Conservation (phyloP, 1,284 basidiomycete species). For the Moniliella sp. region DNA sequence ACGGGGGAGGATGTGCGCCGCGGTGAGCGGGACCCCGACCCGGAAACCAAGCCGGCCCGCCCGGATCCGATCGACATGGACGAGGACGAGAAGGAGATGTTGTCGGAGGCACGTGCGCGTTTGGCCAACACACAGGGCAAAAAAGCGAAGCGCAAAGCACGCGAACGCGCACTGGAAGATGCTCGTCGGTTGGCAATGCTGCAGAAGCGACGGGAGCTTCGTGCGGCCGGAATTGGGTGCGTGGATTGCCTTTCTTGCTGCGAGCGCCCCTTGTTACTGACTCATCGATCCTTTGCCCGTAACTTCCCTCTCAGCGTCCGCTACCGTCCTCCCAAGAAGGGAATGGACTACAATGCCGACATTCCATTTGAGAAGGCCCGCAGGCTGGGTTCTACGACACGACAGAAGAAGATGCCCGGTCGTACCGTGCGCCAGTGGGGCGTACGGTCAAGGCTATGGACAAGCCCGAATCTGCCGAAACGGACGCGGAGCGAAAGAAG, state of each 20-base stretch:
- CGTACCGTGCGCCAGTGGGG: conserved; percentile 67
- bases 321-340: conserved; percentile 60
- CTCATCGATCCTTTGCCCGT: neutral
- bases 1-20: conserved; percentile 71
- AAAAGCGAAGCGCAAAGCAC: conserved; percentile 93
- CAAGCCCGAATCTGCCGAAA: conserved; percentile 47
- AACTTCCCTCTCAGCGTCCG: conserved; percentile 32
- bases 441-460: conserved; percentile 45
- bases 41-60: conserved; percentile 87
- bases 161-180: conserved; percentile 65
- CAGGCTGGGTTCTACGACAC: conserved; percentile 92
- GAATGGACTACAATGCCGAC: conserved; percentile 98
- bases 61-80: conserved; percentile 99
- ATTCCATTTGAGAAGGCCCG: conserved; percentile 96
- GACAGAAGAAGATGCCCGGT: conserved; percentile 72
- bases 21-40: conserved; percentile 95
- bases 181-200: conserved; percentile 76
- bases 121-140: conserved; percentile 98
- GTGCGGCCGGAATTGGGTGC: conserved; percentile 87
- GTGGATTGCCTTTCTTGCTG: conserved; percentile 9
- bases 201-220: conserved; percentile 92
- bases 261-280: neutral
- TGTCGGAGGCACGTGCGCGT: conserved; percentile 90
- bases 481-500: conserved; percentile 40
- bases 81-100: conserved; percentile 99